Base-by-base conservation (phyloP, 2,329 filamentous ascomycete species). In the Exophiala viscosa region DNA sequence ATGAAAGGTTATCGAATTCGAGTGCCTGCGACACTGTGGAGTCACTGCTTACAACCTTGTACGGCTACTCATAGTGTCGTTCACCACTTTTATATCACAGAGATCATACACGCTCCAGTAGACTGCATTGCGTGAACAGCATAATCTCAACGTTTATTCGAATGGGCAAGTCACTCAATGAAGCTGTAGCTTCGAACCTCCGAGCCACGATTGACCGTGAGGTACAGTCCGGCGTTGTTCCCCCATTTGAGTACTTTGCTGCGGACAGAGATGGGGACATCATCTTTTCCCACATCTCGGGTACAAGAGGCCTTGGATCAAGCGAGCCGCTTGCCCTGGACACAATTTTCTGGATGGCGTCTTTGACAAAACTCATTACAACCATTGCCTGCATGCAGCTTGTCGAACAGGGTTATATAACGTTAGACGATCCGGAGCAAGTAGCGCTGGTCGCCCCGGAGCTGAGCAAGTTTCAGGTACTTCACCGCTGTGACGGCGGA, bases 291-390 rank as follows among this genome's bases (percentile, higher is more conserved):
- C 34, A 36, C 9, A 14, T 10, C 13, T 36, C 34, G 34, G 34
- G 34, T n/a, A 36, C 34, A 14, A 36, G 34, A 14, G 34, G 34
- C 5, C 13, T 36, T n/a, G 34, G 15, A 14, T 36, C 34, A 14
- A 14, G 15, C 15, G 34, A 36, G 34, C 34, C 34, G 13, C 13
- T 36, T 11, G 15, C 34, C 4, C 34, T 5, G 9, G 34, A 36
- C 34, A 36, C 50, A 11, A 43, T 59, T 3, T 56, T 64, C 62
- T 81, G 76, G 76, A 68, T 82, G 2, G 79, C 79, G 0, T 80
- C 77, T 0, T 79, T 76, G 60, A 80, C 79, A 13, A 82, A 82
- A 65, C 69, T 80, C 67, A 63, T 81, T 4, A 65, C 70, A 0
- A 76, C 70, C 0, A 64, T 36, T n/a, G 34, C 34, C 15, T 36